These are phyloP conservation scores for Mortierella sp. DNA, from an alignment of 371 early-diverging fungal species.

Conservation along the genomic window DNA sequence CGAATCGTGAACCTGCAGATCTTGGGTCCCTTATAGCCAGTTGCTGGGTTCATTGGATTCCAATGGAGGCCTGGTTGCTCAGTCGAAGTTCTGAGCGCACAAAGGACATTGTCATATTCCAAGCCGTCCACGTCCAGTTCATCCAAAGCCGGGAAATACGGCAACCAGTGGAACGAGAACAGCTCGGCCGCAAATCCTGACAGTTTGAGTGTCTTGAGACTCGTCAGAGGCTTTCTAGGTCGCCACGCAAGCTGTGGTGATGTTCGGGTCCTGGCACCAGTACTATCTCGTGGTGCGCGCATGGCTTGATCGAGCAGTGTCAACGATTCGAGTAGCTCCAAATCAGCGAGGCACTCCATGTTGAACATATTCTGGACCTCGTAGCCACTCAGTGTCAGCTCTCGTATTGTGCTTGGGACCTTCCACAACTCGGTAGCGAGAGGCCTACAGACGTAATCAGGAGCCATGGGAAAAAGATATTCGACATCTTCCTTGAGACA, in stretches of 20 bases:
- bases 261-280: not conserved
- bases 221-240: not conserved
- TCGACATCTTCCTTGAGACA: not conserved
- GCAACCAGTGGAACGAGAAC: constrained; percentile 13
- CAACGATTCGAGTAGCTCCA: constrained; percentile 6
- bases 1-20: constrained; percentile 8
- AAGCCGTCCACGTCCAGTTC: constrained; percentile 11
- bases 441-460: too few relatives aligned
- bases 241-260: not conserved
- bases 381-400: constrained; percentile 8
- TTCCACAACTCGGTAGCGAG: not conserved
- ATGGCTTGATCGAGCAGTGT: not conserved
- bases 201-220: constrained; percentile 10
- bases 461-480: too few relatives aligned
- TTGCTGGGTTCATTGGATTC: too few relatives aligned
- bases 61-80: too few relatives aligned
- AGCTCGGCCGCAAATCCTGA: constrained; percentile 6
- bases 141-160: constrained; percentile 2
- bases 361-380: not conserved
- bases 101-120: not conserved
- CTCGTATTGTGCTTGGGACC: constrained; percentile 1
- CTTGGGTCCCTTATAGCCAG: not conserved
- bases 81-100: not conserved
- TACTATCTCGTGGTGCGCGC: not conserved
- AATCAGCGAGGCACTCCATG: not conserved